These are phyloP conservation scores for Mycosarcoma maydis DNA, from an alignment of 1,284 basidiomycete species.

Conservation along the genomic window DNA sequence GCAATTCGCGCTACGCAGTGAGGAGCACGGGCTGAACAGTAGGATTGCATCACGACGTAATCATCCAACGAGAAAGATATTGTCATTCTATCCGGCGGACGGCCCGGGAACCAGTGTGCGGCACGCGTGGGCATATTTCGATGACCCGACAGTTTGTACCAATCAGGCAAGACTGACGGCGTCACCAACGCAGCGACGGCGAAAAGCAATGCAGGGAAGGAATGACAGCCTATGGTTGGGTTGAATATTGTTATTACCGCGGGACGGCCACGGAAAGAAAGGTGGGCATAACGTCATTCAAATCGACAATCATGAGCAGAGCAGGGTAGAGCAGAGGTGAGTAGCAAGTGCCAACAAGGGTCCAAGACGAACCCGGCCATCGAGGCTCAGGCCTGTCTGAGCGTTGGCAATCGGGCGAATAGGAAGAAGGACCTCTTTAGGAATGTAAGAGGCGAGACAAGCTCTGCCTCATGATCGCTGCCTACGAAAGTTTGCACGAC, in stretches of 20 bases:
- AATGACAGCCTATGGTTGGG: neutral
- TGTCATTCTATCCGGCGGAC: slow-evolving; percentile 18
- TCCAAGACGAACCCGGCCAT: slow-evolving; percentile 20
- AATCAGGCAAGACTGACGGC: slow-evolving; percentile 12
- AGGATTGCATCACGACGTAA: slow-evolving; percentile 38
- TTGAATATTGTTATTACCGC: neutral
- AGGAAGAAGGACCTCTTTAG: neutral
- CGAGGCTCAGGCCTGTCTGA: slow-evolving; percentile 1
- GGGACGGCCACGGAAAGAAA: neutral
- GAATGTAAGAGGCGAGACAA: slow-evolving; percentile 13
- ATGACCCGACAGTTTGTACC: slow-evolving; percentile 2
- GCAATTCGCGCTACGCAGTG: neutral
- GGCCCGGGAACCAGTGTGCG: neutral
- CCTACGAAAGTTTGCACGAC: neutral
- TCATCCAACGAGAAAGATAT: neutral
- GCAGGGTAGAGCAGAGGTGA: neutral
- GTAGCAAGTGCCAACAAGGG: slow-evolving; percentile 23
- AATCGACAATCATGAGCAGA: too few species aligned
- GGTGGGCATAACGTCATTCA: slow-evolving; percentile 23
- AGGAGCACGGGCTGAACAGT: neutral
- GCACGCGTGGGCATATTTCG: neutral
- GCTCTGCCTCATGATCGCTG: slow-evolving; percentile 1
- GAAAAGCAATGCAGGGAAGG: neutral
- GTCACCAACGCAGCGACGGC: slow-evolving; percentile 6
- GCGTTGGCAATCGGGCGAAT: neutral